These are phyloP conservation scores for Venturia carpophila DNA, from an alignment of 2,329 filamentous ascomycete species.

Conservation along the genomic window DNA sequence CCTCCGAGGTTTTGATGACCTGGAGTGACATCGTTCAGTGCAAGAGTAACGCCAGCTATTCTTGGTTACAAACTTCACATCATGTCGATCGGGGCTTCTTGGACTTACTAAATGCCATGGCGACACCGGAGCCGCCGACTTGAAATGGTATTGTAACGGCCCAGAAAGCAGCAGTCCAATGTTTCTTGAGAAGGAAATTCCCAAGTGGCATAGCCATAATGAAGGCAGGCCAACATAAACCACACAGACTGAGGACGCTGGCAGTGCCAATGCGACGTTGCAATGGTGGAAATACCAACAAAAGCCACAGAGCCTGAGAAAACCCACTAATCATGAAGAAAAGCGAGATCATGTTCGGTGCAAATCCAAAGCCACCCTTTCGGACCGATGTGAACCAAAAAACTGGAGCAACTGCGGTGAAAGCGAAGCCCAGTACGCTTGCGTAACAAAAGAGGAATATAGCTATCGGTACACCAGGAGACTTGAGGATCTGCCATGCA, in stretches of 20 bases:
- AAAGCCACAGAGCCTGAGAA: slow-evolving; percentile 62
- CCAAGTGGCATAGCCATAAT: slow-evolving; percentile 48
- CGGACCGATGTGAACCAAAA: slow-evolving; percentile 57
- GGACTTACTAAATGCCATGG: slow-evolving; percentile 55
- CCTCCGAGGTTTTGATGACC: slow-evolving; percentile 57
- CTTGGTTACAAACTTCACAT: not conserved
- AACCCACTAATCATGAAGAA: slow-evolving; percentile 58
- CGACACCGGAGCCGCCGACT: slow-evolving; percentile 53
- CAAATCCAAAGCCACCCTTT: slow-evolving; percentile 59
- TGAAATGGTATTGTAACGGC: slow-evolving; percentile 38
- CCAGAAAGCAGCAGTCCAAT: slow-evolving; percentile 50
- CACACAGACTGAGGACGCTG: slow-evolving; percentile 53
- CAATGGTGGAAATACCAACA: slow-evolving; percentile 60
- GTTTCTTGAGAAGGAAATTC: slow-evolving; percentile 48
- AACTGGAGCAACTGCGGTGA: slow-evolving; percentile 62
- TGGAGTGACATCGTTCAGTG: slow-evolving; percentile 66
- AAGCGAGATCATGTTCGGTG: slow-evolving; percentile 54
- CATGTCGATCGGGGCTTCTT: not conserved
- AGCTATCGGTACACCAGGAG: slow-evolving; percentile 58
- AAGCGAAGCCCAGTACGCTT: slow-evolving; percentile 62
- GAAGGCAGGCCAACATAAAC: slow-evolving; percentile 54
- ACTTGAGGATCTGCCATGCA: slow-evolving; percentile 48
- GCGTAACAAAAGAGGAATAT: slow-evolving; percentile 58
- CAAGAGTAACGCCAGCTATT: slow-evolving; percentile 58
- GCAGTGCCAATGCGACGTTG: slow-evolving; percentile 61